phyloP scores from a whole-genome alignment of 768 basidiomycete genomes.

The Pleurotus ostreatus region DNA sequence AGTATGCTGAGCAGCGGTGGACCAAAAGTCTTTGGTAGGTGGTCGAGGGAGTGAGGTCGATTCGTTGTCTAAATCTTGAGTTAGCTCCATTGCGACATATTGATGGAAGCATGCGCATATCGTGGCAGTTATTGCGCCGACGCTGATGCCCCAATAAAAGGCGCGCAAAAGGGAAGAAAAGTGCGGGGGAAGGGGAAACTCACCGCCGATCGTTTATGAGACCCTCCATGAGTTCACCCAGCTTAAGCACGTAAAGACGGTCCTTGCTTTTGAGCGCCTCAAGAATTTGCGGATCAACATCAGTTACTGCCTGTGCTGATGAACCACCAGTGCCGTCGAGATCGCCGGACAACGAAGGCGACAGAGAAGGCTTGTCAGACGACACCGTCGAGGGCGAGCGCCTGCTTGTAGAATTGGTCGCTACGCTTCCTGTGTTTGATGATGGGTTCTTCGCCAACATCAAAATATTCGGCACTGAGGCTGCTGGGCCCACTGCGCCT shows the following conservation, averaged over 20 bases:
- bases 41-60: constrained; percentile 66
- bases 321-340: neutral
- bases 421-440: neutral
- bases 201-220: constrained; percentile 75
- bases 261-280: constrained; percentile 88
- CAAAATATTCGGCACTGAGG: too few relatives aligned
- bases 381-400: constrained; percentile 3
- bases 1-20: constrained; percentile 81
- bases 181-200: constrained; percentile 21
- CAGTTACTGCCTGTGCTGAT: constrained; percentile 19
- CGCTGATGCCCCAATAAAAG: too few relatives aligned
- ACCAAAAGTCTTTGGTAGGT: constrained; percentile 85
- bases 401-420: neutral
- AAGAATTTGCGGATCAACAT: constrained; percentile 75
- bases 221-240: constrained; percentile 82
- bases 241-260: constrained; percentile 80
- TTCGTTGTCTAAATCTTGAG: constrained; percentile 46
- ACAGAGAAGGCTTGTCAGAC: neutral
- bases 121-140: too few relatives aligned
- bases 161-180: constrained; percentile 7
- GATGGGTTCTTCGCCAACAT: too few relatives aligned
- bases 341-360: neutral
- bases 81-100: neutral
- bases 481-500: neutral
- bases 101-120: neutral